Evolutionary conservation across 2,329 filamentous ascomycete genomes (phyloP), one percentile per base, ranked within the genome.

Genomic region (Chaetothyriales sp.): DNA sequence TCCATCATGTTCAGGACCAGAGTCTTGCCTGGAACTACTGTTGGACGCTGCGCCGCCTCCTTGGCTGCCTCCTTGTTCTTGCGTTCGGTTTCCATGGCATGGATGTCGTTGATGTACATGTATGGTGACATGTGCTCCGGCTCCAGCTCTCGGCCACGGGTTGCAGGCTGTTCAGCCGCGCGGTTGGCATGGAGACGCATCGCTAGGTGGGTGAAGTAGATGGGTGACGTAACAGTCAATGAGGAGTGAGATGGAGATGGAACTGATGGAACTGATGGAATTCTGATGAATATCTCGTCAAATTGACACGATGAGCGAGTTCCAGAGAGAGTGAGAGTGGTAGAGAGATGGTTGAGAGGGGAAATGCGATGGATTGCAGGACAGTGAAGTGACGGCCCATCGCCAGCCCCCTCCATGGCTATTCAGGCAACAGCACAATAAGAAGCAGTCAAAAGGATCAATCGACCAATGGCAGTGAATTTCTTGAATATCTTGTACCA

Each of bases 1-100:
- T 46, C 26, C 52, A 54, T 54, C n/a, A 36, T 36, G 28, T 8
- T 36, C 28, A 36, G 28, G 2, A 36, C 28, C 28, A 36, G 12
- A 5, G 28, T 36, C 12, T 36, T 36, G 28, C 28, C 28, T 12
- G 12, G 28, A 12, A 12, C 2, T 10, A 36, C 28, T 5, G 5
- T 3, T 5, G 4, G 3, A 10, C 8, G 12, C 28, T 12, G 7
- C 28, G 7, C 8, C 2, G 28, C 28, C 12, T 36, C 8, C 3
- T 36, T 36, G 8, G 28, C 28, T 5, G 7, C 28, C 7, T 36
- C 4, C 4, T 3, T 36, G 8, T 10, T 36, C 28, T 12, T 3
- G 28, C 4, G 4, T 36, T 36, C 8, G 28, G 28, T 10, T 36
- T 36, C 28, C 28, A 5, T 5, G 28, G 4, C 4, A 3, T 5